Base-by-base conservation (phyloP, 331 rosid genomes). In the Cydonia oblonga region DNA sequence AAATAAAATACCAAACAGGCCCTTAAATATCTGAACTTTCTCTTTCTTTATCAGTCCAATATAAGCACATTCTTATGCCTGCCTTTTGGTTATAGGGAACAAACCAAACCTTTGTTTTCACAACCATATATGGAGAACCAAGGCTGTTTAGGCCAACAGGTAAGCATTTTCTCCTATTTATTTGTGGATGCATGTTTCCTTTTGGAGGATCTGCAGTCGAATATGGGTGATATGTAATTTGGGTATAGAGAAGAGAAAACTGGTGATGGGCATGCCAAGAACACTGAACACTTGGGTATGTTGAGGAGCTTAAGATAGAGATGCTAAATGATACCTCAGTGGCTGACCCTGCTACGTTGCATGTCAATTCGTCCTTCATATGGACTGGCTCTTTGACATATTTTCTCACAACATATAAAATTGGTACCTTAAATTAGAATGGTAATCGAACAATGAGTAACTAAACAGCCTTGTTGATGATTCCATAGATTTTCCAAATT, bases 131-230 rank as follows among this genome's bases (percentile, higher is more conserved):
- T 82, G 99, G 97, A 18, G 76, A 80, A 56, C 99, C 99, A 67
- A 95, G 96, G 86, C 84, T 95, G 66, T 95, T 95, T 82, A 90
- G 90, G 76, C 90, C 99, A 62, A 95, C 99, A 16, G 99, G 99
- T 95, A 81, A 85, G 89, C 70, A 42, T 64, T 69, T 73, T 76
- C 22, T 64, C 67, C 4, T 28, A 26, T 70, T 66, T 18, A 26
- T 63, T 9, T 51, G 71, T 13, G 49, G 9, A 49, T 32, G 66
- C 66, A 75, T 33, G 60, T 23, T 62, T 46, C 64, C 60, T 76
- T 38, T 62, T 23, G 53, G 70, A 54, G 66, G 42, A 81, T 46
- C 40, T 72, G 62, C 29, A 74, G 59, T 18, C 38, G 20, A 72
- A 38, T 49, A 25, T 29, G 66, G 46, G 16, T 70, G 71, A 54